phyloP scores from a whole-genome alignment of 2,329 filamentous ascomycete genomes.

The Colletotrichum spinosum region DNA sequence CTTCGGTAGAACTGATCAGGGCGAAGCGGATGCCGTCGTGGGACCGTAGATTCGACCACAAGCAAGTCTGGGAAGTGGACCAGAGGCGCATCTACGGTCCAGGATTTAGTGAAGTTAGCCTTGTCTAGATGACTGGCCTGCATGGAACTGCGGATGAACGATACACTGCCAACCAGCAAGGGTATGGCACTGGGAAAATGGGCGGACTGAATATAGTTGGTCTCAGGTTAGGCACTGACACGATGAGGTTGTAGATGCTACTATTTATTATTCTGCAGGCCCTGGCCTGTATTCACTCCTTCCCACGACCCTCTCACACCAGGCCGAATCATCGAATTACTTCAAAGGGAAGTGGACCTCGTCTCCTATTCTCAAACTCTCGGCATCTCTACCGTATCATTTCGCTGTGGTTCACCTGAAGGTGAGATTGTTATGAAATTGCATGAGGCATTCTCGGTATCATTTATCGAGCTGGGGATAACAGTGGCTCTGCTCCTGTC shows the following conservation, averaged over 20 bases:
- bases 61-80: slow-evolving; percentile 28
- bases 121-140: slow-evolving; percentile 36
- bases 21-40: slow-evolving; percentile 30
- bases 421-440: too few relatives aligned
- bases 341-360: background rate
- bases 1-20: slow-evolving; percentile 30
- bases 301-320: background rate
- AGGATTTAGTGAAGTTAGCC: slow-evolving; percentile 37
- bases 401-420: too few relatives aligned
- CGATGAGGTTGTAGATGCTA: slow-evolving; percentile 33
- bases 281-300: slow-evolving; percentile 23
- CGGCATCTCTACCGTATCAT: too few relatives aligned
- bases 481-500: too few relatives aligned
- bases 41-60: slow-evolving; percentile 27
- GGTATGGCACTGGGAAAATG: slow-evolving; percentile 18
- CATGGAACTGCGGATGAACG: background rate
- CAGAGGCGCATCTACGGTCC: slow-evolving; percentile 35
- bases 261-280: slow-evolving; percentile 32
- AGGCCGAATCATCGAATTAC: background rate
- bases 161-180: background rate
- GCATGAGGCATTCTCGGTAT: too few relatives aligned
- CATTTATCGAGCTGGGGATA: too few relatives aligned
- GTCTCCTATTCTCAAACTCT: too few relatives aligned
- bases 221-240: slow-evolving; percentile 26
- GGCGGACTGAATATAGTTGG: slow-evolving; percentile 23